Conservation (phyloP, 73 alveolate genomes). For the Tetrahymena thermophila region DNA sequence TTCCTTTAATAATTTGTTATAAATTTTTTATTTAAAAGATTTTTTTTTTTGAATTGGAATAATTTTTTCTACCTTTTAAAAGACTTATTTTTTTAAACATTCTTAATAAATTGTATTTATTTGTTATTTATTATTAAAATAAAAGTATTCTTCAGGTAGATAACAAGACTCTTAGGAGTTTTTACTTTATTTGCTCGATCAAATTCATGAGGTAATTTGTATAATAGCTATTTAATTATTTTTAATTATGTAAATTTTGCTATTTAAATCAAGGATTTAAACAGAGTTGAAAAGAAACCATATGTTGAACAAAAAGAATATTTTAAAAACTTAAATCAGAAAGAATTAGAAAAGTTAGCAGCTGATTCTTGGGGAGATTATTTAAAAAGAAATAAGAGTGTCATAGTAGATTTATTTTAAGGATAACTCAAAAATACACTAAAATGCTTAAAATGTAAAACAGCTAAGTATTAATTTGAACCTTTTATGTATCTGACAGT, state of each 20-base stretch:
- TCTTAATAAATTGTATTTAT: background rate
- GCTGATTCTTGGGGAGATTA: conserved; percentile 69
- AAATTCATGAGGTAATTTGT: conserved; percentile 72
- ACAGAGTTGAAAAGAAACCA: conserved; percentile 48
- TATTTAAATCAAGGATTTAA: conserved; percentile 51
- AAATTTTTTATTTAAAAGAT: no score
- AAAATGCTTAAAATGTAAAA: conserved; percentile 48
- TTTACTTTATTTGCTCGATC: conserved; percentile 83
- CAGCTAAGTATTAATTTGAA: conserved; percentile 55
- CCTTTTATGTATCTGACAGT: conserved; percentile 81
- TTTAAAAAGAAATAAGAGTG: conserved; percentile 66
- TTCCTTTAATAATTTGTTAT: no score
- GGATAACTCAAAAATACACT: conserved; percentile 72
- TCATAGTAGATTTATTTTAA: conserved; percentile 77
- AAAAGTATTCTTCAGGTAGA: background rate
- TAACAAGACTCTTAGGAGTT: conserved; percentile 95
- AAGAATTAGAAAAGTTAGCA: conserved; percentile 42
- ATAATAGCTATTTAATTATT: no score
- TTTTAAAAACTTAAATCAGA: background rate
- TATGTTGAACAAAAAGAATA: conserved; percentile 10
- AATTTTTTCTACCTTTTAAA: no score
- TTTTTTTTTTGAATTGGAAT: no score
- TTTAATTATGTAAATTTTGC: no score
- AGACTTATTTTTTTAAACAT: no score
- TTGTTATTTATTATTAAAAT: background rate